phyloP scores from a whole-genome alignment of 2,329 filamentous ascomycete genomes.

The Claviceps humidiphila region DNA sequence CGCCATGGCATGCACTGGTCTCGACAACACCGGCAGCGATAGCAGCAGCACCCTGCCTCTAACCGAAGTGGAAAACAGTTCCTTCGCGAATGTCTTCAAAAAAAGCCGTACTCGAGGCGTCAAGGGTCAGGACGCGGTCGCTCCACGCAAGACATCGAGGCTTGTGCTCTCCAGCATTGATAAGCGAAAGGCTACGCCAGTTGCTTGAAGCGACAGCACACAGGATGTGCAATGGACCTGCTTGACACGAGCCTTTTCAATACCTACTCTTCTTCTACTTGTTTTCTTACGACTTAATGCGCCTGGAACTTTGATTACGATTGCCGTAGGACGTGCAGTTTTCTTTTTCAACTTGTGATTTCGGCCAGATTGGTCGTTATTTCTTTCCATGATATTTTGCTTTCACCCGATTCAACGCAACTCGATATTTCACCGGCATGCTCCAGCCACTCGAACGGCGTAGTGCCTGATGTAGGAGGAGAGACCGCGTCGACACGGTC shows the following conservation, averaged over 20 bases:
- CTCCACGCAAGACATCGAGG: slow-evolving; percentile 71
- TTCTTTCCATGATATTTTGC: slow-evolving; percentile 1
- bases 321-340: slow-evolving; percentile 10
- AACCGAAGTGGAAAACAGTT: slow-evolving; percentile 39
- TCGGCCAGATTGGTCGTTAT: slow-evolving; percentile 2
- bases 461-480: not conserved
- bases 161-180: slow-evolving; percentile 79
- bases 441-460: slow-evolving; percentile 1
- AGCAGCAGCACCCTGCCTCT: slow-evolving; percentile 32
- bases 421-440: not conserved
- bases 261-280: slow-evolving; percentile 14
- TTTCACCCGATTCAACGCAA: not conserved
- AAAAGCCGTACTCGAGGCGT: slow-evolving; percentile 37
- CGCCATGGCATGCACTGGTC: slow-evolving; percentile 50
- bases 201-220: slow-evolving; percentile 9
- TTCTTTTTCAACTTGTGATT: slow-evolving; percentile 6
- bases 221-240: not conserved
- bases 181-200: slow-evolving; percentile 56
- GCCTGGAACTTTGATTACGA: slow-evolving; percentile 24
- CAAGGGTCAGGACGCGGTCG: slow-evolving; percentile 42
- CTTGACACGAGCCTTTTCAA: slow-evolving; percentile 8
- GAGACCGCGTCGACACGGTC: not conserved
- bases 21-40: slow-evolving; percentile 52
- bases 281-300: slow-evolving; percentile 23
- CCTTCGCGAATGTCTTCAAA: slow-evolving; percentile 55